phyloP scores from a whole-genome alignment of 495 filamentous ascomycete genomes.

The Aspergillus hancockii region DNA sequence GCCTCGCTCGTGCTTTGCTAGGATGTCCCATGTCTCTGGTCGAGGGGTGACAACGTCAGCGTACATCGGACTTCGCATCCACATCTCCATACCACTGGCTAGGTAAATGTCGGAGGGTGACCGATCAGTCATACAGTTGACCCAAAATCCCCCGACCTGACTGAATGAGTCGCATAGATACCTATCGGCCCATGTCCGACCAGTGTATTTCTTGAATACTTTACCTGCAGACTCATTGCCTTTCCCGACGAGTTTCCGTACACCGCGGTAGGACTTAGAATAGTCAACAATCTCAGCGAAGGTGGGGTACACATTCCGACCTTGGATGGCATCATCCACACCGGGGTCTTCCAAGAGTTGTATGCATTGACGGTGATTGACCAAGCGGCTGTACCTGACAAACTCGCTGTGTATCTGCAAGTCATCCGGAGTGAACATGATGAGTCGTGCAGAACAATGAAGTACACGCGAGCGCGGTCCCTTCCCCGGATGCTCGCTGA shows the following conservation, averaged over 20 bases:
- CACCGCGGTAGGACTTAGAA: conserved; percentile 40
- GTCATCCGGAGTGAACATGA: conserved; percentile 8
- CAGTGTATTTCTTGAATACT: conserved; percentile 38
- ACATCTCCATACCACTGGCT: conserved; percentile 46
- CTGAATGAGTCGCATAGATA: conserved; percentile 43
- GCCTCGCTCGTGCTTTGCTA: conserved; percentile 36
- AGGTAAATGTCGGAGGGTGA: conserved; percentile 47
- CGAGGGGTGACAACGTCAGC: conserved; percentile 9
- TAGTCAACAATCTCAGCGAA: conserved; percentile 55
- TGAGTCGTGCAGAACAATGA: conserved; percentile 15
- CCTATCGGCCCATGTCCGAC: conserved; percentile 41
- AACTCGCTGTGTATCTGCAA: conserved; percentile 32
- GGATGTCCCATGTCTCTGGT: conserved; percentile 46
- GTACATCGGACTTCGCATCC: conserved; percentile 46
- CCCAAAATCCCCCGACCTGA: conserved; percentile 54
- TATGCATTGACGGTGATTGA: conserved; percentile 38
- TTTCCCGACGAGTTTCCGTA: conserved; percentile 47
- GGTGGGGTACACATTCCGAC: conserved; percentile 46
- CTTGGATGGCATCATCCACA: conserved; percentile 51
- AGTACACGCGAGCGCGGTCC: conserved; percentile 8
- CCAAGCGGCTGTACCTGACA: conserved; percentile 42
- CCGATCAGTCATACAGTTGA: conserved; percentile 53
- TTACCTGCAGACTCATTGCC: conserved; percentile 45
- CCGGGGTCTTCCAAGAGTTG: conserved; percentile 37
- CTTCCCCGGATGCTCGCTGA: conserved; percentile 10